Evolutionary conservation across 2,329 filamentous ascomycete species (phyloP).

Genomic region (Hortaea sp.): DNA sequence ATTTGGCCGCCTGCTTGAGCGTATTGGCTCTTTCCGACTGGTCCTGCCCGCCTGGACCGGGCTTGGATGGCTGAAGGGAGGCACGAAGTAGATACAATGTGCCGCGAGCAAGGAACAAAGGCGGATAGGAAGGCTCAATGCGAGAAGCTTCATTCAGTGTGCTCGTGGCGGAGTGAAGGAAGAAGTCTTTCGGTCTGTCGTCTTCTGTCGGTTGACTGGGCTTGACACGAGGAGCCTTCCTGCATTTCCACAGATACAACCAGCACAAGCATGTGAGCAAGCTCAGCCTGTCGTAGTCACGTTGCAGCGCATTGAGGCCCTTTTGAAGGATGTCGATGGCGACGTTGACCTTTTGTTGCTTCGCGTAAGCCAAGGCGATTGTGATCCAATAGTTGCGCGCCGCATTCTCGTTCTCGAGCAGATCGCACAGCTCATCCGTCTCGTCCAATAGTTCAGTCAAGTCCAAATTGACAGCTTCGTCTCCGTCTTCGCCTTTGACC

Average conservation of each 20-base stretch:
- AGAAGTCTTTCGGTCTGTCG: slow-evolving; percentile 79
- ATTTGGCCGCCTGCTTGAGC: slow-evolving; percentile 75
- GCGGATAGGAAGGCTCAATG: slow-evolving; percentile 84
- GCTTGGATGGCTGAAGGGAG: slow-evolving; percentile 69
- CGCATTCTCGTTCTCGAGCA: slow-evolving; percentile 88
- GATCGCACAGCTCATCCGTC: slow-evolving; percentile 86
- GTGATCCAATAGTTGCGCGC: slow-evolving; percentile 94
- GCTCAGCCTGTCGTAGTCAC: slow-evolving; percentile 70
- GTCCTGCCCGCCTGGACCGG: slow-evolving; percentile 53
- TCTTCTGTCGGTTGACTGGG: slow-evolving; percentile 55
- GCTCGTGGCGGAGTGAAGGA: slow-evolving; percentile 79
- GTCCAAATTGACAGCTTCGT: slow-evolving; percentile 79
- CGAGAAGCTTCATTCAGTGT: slow-evolving; percentile 92
- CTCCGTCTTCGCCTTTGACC: slow-evolving; percentile 50
- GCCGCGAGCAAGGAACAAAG: slow-evolving; percentile 81
- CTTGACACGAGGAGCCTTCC: slow-evolving; percentile 61
- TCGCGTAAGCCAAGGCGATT: slow-evolving; percentile 93
- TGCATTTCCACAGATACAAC: slow-evolving; percentile 83
- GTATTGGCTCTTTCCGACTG: slow-evolving; percentile 64
- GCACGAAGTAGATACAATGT: slow-evolving; percentile 81
- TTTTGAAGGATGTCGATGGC: slow-evolving; percentile 61
- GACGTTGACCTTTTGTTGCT: slow-evolving; percentile 86
- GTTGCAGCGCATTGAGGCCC: slow-evolving; percentile 56
- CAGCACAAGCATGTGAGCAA: slow-evolving; percentile 79
- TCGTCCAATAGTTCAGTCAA: slow-evolving; percentile 80